Conservation (phyloP, 2,329 filamentous ascomycete species). For the Thelonectria rubi region DNA sequence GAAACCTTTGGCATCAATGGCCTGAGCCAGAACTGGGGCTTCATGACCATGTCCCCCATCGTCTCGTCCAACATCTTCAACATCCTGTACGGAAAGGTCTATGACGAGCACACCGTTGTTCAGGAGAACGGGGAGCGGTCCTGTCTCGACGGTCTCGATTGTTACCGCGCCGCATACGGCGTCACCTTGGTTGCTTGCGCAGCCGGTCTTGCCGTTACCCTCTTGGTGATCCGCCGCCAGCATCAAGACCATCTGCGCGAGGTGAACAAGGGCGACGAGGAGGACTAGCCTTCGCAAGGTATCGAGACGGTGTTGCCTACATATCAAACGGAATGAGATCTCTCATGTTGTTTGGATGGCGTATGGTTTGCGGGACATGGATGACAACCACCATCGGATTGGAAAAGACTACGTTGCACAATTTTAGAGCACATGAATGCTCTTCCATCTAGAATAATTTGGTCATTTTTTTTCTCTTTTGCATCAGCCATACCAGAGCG, state of each 20-base stretch:
- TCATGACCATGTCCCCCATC: slow-evolving; percentile 90
- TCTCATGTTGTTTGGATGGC: not conserved
- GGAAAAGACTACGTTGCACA: not conserved
- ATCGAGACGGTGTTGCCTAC: not conserved
- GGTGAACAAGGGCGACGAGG: slow-evolving; percentile 50
- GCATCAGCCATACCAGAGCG: slow-evolving; percentile 31
- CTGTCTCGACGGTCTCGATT: slow-evolving; percentile 80
- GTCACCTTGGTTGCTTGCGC: slow-evolving; percentile 79
- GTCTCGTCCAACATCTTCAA: slow-evolving; percentile 93
- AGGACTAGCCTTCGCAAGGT: slow-evolving; percentile 41
- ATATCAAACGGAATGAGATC: not conserved
- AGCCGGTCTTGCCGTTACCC: slow-evolving; percentile 72
- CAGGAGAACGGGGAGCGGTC: slow-evolving; percentile 74
- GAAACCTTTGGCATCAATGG: slow-evolving; percentile 92
- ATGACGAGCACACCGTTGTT: slow-evolving; percentile 80
- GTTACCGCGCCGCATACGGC: slow-evolving; percentile 83
- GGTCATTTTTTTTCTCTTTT: slow-evolving; percentile 30
- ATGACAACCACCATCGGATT: not conserved
- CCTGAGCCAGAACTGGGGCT: slow-evolving; percentile 94
- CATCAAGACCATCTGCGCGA: slow-evolving; percentile 51
- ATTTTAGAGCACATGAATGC: not conserved
- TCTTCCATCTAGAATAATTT: not conserved
- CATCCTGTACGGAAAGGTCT: slow-evolving; percentile 84
- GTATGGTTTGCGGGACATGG: not conserved
- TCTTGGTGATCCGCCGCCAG: slow-evolving; percentile 75